Conservation (phyloP, 2,329 filamentous ascomycete species). For the Aotearoamyces nothofagi region DNA sequence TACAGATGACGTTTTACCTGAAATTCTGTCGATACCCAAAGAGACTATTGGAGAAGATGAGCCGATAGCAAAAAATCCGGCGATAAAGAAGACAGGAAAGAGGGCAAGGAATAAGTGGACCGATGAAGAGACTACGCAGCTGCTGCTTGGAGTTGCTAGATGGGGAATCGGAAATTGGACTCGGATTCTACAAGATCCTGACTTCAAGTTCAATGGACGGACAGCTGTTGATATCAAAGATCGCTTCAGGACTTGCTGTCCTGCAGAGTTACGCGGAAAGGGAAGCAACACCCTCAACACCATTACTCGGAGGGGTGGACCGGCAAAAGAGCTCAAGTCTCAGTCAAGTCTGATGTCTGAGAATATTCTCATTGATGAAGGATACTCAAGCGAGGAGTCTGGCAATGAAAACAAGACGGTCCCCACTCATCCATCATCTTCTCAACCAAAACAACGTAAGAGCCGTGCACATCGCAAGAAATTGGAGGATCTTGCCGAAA, state of each 20-base stretch:
- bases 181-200: constrained; percentile 43
- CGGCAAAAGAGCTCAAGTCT: constrained; percentile 20
- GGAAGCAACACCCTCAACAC: constrained; percentile 16
- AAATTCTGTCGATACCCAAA: too few relatives aligned
- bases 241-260: constrained; percentile 50
- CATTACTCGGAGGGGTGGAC: constrained; percentile 3
- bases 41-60: constrained; percentile 3
- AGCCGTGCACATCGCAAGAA: constrained; percentile 39
- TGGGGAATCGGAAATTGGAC: constrained; percentile 53
- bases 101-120: constrained; percentile 49
- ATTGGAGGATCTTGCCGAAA: constrained; percentile 35
- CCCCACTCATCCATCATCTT: constrained; percentile 2
- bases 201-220: constrained; percentile 44
- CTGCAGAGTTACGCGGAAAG: constrained; percentile 37
- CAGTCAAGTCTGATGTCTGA: constrained; percentile 37
- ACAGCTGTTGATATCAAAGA: constrained; percentile 50
- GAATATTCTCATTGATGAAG: constrained; percentile 29
- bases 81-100: constrained; percentile 14
- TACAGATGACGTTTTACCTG: not conserved
- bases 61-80: constrained; percentile 3
- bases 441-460: constrained; percentile 24
- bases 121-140: constrained; percentile 46
- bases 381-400: constrained; percentile 5
- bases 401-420: constrained; percentile 13
- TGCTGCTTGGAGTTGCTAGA: constrained; percentile 43